phyloP scores from a whole-genome alignment of 306 rosid genomes.

The Abrus pulchellus region DNA sequence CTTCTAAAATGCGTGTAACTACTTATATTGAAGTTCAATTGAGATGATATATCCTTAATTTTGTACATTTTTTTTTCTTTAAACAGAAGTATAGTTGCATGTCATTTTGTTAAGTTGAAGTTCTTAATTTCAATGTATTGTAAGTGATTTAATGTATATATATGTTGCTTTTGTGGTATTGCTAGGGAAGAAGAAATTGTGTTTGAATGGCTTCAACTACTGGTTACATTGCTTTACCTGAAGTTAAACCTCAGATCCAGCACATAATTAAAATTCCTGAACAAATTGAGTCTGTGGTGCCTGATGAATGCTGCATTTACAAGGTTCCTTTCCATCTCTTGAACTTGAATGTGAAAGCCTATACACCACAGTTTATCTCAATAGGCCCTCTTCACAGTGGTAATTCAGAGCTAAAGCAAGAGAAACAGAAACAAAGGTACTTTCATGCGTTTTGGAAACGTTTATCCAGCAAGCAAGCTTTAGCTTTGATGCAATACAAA shows the following conservation, averaged over 20 bases:
- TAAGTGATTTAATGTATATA: constrained; percentile 1
- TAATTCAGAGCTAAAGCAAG: constrained; percentile 32
- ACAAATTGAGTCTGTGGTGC: constrained; percentile 10
- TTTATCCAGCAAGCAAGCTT: constrained; percentile 23
- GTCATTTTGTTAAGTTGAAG: too few relatives aligned
- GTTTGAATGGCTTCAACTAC: constrained; percentile 38
- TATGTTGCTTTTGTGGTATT: not conserved
- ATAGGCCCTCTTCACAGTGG: constrained; percentile 48
- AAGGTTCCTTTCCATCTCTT: constrained; percentile 44
- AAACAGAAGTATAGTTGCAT: not conserved
- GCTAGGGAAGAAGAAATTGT: constrained; percentile 7
- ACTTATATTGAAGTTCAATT: not conserved
- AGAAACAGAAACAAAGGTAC: constrained; percentile 46
- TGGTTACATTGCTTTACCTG: not conserved
- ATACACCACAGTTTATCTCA: constrained; percentile 46
- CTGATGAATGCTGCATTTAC: constrained; percentile 47
- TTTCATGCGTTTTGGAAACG: constrained; percentile 44
- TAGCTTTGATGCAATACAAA: constrained; percentile 27
- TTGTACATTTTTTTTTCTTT: not conserved
- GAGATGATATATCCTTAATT: not conserved
- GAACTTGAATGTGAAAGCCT: constrained; percentile 39
- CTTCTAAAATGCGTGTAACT: not conserved
- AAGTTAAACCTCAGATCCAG: constrained; percentile 13
- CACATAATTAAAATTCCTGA: constrained; percentile 46
- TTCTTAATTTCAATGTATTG: constrained; percentile 1